These are phyloP conservation scores for Vanilla planifolia DNA, from an alignment of 106 monocot genomes.

Conservation along the genomic window DNA sequence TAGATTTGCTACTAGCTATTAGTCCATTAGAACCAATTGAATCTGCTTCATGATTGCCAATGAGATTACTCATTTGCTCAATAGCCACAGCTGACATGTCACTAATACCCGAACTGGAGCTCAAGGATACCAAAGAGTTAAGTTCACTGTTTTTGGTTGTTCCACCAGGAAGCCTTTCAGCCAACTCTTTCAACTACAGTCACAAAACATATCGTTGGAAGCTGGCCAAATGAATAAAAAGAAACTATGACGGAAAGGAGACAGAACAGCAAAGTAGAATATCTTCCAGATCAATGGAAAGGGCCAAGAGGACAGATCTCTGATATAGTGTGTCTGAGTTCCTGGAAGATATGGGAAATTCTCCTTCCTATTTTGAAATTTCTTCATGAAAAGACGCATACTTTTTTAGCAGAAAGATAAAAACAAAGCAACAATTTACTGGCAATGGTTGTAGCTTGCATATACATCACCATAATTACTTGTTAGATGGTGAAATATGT, in stretches of 20 bases:
- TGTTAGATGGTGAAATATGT: too few species aligned
- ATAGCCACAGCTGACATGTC: conserved; percentile 37
- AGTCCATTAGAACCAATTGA: conserved; percentile 40
- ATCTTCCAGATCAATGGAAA: not conserved
- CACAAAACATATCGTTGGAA: conserved; percentile 3
- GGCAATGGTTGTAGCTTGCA: too few species aligned
- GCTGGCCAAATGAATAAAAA: conserved; percentile 1
- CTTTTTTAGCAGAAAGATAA: too few species aligned
- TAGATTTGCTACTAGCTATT: conserved; percentile 31
- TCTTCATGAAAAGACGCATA: too few species aligned
- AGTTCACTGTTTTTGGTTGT: conserved; percentile 50
- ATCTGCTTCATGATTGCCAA: conserved; percentile 30
- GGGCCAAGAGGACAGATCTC: too few species aligned
- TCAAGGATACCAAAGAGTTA: conserved; percentile 38
- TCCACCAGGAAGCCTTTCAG: conserved; percentile 81
- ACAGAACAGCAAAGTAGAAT: not conserved
- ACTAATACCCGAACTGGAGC: conserved; percentile 30
- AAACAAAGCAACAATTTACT: too few species aligned
- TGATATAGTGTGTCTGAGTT: too few species aligned
- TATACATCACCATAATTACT: too few species aligned
- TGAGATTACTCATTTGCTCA: conserved; percentile 30
- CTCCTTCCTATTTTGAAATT: too few species aligned
- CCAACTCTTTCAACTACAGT: conserved; percentile 86
- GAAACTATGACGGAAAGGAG: not conserved
- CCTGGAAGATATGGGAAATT: too few species aligned